Evolutionary conservation across 2,329 filamentous ascomycete genomes (phyloP), one percentile per base, ranked within the genome.

Genomic region (Calonectria pauciramosa): DNA sequence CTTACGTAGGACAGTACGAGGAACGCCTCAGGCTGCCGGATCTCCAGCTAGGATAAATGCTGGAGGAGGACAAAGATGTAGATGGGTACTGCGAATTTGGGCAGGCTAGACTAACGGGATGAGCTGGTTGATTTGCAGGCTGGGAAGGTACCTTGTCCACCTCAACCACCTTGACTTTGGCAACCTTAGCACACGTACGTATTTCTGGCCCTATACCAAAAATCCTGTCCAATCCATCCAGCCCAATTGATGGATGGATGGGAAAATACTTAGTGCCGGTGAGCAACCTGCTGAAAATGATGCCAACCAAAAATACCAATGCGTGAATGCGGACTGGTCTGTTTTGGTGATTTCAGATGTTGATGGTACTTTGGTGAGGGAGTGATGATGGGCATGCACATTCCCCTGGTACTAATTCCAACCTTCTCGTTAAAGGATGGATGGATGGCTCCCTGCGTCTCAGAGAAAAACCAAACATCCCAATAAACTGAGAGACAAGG

Each of bases 11-110:
- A 52, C n/a, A 32, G 68, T 68, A 44, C 44, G 64, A 41, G 60
- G 13, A 44, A 56, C 51, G 67, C 71, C 71, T 73, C 59, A 70
- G 67, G 71, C 51, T 70, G 71, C 60, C 59, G 60, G 52, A 70
- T 67, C 67, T 60, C 49, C 67, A 70, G 71, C 51, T 66, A 32
- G 71, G 71, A 63, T 70, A 67, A 70, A 67, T 73, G 71, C 41
- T 70, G 41, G 34, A 66, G 44, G 49, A 70, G 36, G 71, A 56
- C 41, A 65, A 59, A 60, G 65, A 67, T 52, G 70, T 68, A 23
- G 64, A 63, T 34, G 38, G 52, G 63, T 32, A 60, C 52, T 72
- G 32, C 34, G 51, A 41, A 66, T 68, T 60, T 72, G 64, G 34
- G 70, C 68, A 64, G 54, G 36, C 68, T 73, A 65, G 47, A 34